Evolutionary conservation across 1,139 yeast genomes (phyloP).

Genomic region (Yamadazyma diddensiae): DNA sequence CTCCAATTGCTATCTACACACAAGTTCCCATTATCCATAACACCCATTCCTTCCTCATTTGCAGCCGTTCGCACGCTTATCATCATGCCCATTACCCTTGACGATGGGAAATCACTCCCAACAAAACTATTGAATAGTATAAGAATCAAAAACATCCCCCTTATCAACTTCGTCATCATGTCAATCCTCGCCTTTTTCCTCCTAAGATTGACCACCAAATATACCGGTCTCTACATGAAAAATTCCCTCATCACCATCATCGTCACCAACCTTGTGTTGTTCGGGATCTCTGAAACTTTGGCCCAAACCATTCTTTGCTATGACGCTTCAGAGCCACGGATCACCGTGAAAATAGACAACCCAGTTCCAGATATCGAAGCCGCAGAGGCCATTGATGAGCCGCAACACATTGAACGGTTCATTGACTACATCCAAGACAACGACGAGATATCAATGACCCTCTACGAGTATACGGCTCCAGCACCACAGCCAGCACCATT

Average conservation of each 20-base stretch:
- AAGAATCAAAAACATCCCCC: conserved; percentile 44
- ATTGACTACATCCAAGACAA: conserved; percentile 13
- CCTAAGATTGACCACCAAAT: conserved; percentile 51
- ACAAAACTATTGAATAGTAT: conserved; percentile 31
- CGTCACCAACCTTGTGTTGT: conserved; percentile 76
- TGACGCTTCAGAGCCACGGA: conserved; percentile 21
- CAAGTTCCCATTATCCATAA: no score
- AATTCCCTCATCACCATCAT: conserved; percentile 75
- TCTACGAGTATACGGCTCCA: background rate
- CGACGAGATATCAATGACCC: conserved; percentile 16
- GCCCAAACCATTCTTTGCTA: conserved; percentile 69
- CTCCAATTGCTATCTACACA: no score
- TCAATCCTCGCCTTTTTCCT: conserved; percentile 47
- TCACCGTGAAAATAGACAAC: conserved; percentile 17
- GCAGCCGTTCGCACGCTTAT: background rate
- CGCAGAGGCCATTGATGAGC: conserved; percentile 12
- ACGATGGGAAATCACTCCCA: conserved; percentile 2
- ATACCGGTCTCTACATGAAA: conserved; percentile 61
- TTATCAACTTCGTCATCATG: conserved; percentile 53
- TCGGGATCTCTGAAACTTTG: conserved; percentile 84
- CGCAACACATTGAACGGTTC: conserved; percentile 4
- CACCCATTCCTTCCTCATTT: background rate
- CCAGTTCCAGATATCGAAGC: background rate
- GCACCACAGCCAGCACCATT: conserved; percentile 18
- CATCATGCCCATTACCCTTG: conserved; percentile 1